Evolutionary conservation across 768 basidiomycete genomes (phyloP).

Genomic region (Suillus plorans): DNA sequence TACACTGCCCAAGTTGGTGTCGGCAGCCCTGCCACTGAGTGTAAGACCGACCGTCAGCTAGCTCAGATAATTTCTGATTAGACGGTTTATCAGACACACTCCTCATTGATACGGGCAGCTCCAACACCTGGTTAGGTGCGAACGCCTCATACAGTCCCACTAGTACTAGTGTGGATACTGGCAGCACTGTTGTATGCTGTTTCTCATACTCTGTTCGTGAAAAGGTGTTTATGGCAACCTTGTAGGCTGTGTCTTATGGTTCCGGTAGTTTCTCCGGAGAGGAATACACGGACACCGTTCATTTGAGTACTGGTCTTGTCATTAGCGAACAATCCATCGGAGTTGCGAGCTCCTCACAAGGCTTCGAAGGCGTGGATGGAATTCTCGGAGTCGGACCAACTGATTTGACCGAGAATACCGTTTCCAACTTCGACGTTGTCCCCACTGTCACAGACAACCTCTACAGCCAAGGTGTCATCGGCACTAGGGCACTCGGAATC

Average conservation of each 20-base stretch:
- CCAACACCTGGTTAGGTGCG: conserved; percentile 34
- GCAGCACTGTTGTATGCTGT: conserved; percentile 18
- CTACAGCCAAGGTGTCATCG: conserved; percentile 27
- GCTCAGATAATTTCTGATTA: not conserved
- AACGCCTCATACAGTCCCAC: conserved; percentile 17
- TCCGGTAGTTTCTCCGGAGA: conserved; percentile 19
- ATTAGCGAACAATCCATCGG: conserved; percentile 37
- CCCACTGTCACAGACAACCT: conserved; percentile 39
- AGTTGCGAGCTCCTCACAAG: conserved; percentile 26
- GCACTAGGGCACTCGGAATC: conserved; percentile 29
- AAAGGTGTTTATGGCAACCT: conserved; percentile 1
- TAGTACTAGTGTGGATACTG: conserved; percentile 19
- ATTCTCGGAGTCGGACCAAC: conserved; percentile 38
- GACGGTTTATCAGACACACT: conserved; percentile 21
- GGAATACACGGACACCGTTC: conserved; percentile 20
- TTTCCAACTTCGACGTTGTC: conserved; percentile 14
- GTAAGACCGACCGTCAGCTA: conserved; percentile 15
- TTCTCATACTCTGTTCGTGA: not conserved
- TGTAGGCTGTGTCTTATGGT: conserved; percentile 19
- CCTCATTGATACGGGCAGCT: conserved; percentile 33
- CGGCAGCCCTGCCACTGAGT: conserved; percentile 25
- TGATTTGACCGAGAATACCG: conserved; percentile 29
- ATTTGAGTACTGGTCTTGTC: conserved; percentile 11
- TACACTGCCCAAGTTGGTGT: conserved; percentile 32
- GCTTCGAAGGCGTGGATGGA: conserved; percentile 37